A percentile compares a stretch with the other conserved stretches of the same genome.
Conservation (phyloP, 208 protist genomes). For the Acanthamoeba royreba region DNA sequence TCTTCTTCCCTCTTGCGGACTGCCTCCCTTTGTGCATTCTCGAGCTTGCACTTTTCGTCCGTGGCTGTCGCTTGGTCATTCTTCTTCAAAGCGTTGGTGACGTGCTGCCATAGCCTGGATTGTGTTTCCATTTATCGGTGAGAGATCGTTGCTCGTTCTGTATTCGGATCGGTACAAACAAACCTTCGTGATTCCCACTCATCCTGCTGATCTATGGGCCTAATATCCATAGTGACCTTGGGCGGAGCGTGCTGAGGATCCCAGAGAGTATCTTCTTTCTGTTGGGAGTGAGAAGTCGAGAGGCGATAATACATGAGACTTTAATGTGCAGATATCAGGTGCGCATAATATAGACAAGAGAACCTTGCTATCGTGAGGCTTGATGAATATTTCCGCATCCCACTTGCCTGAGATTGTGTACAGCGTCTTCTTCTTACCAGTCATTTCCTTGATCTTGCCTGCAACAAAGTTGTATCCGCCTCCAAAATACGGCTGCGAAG, state of each 20-base stretch:
- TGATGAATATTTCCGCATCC: conserved; percentile 61
- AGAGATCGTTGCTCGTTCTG: background rate
- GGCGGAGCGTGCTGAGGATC: background rate
- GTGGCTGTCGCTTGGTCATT: conserved; percentile 76
- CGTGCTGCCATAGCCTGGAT: conserved; percentile 68
- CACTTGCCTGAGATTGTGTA: conserved; percentile 74
- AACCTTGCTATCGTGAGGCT: background rate
- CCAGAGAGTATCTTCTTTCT: conserved; percentile 54
- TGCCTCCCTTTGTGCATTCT: conserved; percentile 67
- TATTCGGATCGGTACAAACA: background rate
- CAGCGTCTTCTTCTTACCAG: conserved; percentile 58
- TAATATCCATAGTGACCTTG: conserved; percentile 48
- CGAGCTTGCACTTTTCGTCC: conserved; percentile 70
- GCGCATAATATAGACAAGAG: background rate
- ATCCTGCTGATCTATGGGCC: conserved; percentile 48
- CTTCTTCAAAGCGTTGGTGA: conserved; percentile 67
- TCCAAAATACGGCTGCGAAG: conserved; percentile 65
- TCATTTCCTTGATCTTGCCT: conserved; percentile 64
- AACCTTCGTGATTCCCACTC: conserved; percentile 58
- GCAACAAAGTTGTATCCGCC: conserved; percentile 74
- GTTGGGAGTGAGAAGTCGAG: background rate
- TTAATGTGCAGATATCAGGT: background rate
- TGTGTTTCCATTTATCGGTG: too few relatives aligned
- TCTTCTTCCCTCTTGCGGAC: conserved; percentile 50
- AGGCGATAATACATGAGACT: background rate